Evolutionary conservation across 73 alveolate species (phyloP), one percentile per base, ranked within the genome.

Genomic region (Diophrys sp.): DNA sequence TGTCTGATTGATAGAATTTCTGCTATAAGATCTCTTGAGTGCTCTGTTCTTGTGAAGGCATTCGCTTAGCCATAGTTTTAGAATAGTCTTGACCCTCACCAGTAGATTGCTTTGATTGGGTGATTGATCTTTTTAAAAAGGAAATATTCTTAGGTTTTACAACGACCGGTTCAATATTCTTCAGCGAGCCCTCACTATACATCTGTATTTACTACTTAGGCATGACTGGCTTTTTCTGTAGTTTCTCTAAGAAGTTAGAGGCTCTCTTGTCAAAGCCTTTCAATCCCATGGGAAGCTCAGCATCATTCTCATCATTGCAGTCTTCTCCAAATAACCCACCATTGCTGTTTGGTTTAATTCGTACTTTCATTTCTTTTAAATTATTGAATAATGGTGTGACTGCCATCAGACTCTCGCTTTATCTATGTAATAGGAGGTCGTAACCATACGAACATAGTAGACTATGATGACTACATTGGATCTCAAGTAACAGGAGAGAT

Each of bases 81-180:
- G 30, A 62, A 29, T 23, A 25, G n/a, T 14, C 72, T 53, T 53
- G 67, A 14, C n/a, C 33, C 29, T 62, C 33, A 14, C 2, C 33
- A 14, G 5, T 62, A 11, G 14, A 2, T 25, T 62, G n/a, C 5
- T 18, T 44, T 44, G 62, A 11, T 11, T 44, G 5, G 5, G 62
- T 44, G 5, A 44, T 5, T 44, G 5, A 44, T 44, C 62, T 44
- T 44, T 44, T 44, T 44, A 44, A 44, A 18, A 44, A 44, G 5
- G 62, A 44, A 44, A 44, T 44, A 44, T 44, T 44, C 62, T 44
- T 44, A 44, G 62, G 62, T 44, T 44, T 44, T 44, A 44, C 62
- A 44, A 44, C 62, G 62, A 44, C 62, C 18, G 62, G 62, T 11
- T 44, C 62, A 44, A 44, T 44, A 11, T 5, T 11, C 18, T 44